Percentiles rank a stretch among this genome's conserved stretches.
Evolutionary conservation across 257 asterid genomes (phyloP).

Genomic region (Gentiana dahurica): DNA sequence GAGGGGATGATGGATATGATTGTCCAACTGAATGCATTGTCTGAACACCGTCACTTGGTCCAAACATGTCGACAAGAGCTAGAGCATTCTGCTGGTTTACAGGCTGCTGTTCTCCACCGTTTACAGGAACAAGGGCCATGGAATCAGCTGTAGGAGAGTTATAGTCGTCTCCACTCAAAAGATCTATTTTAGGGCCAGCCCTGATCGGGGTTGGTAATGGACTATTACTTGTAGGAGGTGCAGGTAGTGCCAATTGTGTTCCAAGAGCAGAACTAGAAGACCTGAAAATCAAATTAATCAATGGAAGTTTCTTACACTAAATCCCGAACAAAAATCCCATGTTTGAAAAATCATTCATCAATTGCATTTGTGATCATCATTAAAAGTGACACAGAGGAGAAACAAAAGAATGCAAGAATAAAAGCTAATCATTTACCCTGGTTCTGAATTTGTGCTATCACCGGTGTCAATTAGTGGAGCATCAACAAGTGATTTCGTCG

Average conservation of each 20-base stretch:
- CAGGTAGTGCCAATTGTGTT: slow-evolving; percentile 47
- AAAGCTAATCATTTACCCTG: slow-evolving; percentile 43
- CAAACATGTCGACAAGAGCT: slow-evolving; percentile 84
- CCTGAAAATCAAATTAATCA: too few relatives aligned
- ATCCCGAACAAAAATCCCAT: too few relatives aligned
- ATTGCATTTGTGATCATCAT: too few relatives aligned
- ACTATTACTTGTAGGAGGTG: slow-evolving; percentile 48
- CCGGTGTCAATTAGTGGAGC: slow-evolving; percentile 79
- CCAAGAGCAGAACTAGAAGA: slow-evolving; percentile 49
- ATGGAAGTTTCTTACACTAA: too few relatives aligned
- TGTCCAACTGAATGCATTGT: slow-evolving; percentile 39
- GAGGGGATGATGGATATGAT: slow-evolving; percentile 45
- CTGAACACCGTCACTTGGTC: slow-evolving; percentile 35
- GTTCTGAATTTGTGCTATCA: slow-evolving; percentile 39
- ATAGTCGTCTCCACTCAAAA: slow-evolving; percentile 95
- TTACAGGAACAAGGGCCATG: slow-evolving; percentile 80
- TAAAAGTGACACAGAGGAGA: too few relatives aligned
- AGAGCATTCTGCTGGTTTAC: slow-evolving; percentile 76
- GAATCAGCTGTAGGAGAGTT: slow-evolving; percentile 41
- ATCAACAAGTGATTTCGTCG: slow-evolving; percentile 51
- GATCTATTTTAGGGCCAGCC: slow-evolving; percentile 62
- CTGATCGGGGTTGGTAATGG: slow-evolving; percentile 40
- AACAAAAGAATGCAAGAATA: not conserved
- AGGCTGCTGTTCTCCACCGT: slow-evolving; percentile 65
- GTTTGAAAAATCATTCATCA: too few relatives aligned